These are phyloP conservation scores for Escovopsis weberi DNA, from an alignment of 2,329 filamentous ascomycete species.

Conservation along the genomic window DNA sequence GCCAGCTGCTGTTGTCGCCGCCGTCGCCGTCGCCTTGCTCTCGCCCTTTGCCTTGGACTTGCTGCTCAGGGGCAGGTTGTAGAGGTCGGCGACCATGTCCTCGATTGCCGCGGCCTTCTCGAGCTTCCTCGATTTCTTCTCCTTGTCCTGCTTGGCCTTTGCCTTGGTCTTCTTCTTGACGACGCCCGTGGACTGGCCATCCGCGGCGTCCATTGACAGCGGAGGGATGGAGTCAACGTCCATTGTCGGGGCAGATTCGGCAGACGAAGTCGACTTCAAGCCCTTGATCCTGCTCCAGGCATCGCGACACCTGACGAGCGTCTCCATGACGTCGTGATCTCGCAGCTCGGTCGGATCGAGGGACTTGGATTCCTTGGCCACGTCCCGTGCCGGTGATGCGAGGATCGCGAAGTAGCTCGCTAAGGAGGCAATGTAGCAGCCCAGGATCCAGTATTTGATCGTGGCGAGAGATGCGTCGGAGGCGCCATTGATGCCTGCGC, in stretches of 20 bases:
- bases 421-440: constrained; percentile 73
- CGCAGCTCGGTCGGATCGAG: constrained; percentile 66
- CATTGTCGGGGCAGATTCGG: constrained; percentile 18
- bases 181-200: constrained; percentile 13
- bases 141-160: constrained; percentile 4
- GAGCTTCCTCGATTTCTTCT: constrained; percentile 26
- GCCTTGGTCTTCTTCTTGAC: constrained; percentile 16
- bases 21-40: constrained; percentile 14
- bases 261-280: constrained; percentile 35
- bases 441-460: constrained; percentile 65
- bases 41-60: constrained; percentile 30
- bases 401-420: constrained; percentile 91
- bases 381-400: constrained; percentile 59
- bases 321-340: constrained; percentile 85
- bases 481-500: constrained; percentile 23
- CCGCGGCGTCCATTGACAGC: constrained; percentile 2
- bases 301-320: constrained; percentile 61
- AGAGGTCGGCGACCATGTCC: constrained; percentile 55
- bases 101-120: constrained; percentile 48
- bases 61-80: constrained; percentile 39
- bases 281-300: constrained; percentile 65
- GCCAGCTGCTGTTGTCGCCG: constrained; percentile 18
- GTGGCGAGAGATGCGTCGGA: constrained; percentile 40
- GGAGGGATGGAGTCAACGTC: constrained; percentile 12
- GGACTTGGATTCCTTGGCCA: constrained; percentile 37